Base-by-base conservation (phyloP, 2,329 filamentous ascomycete genomes). In the Penicillium sp. region DNA sequence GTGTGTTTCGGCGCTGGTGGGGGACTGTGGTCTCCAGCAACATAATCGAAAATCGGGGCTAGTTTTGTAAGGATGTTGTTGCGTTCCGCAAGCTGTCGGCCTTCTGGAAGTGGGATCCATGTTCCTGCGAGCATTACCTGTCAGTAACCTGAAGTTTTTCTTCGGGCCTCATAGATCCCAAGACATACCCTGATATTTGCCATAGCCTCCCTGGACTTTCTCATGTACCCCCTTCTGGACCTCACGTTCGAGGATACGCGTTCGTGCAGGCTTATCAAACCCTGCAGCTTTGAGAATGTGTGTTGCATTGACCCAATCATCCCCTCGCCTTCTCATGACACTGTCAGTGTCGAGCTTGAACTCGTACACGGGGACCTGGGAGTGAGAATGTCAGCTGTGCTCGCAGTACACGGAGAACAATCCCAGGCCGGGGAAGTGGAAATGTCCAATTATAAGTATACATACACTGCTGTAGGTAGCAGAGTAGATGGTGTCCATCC, bases 291-390 rank as follows among this genome's bases (percentile, higher is more conserved):
- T 99, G 49, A 99, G 81, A 59, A 99, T 97, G 73, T 99, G 94
- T 53, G 94, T 99, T n/a, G 94, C 94, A 81, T 99, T 99, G 79
- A 99, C 94, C 92, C 93, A 99, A 77, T 97, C 87, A 75, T 99
- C 94, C 53, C 87, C 85, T 59, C 93, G 87, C 50, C 94, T 86
- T 75, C 94, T 89, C 94, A 99, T 99, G 64, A 97, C 90, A 90
- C 97, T 91, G 72, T 96, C 91, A 65, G 81, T 82, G 36, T 88
- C 91, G 68, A 96, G 88, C 73, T 96, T 92, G 77, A 86, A 94
- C 73, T 97, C 94, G 73, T 94, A 97, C 12, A 97, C 93, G 36
- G 93, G 93, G 61, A 96, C 92, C 91, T 97, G 70, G 56, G 57
- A 56, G 35, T n/a, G 45, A 35, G 6, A 27, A 38, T 43, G 21